Evolutionary conservation across 2,329 filamentous ascomycete species (phyloP), one percentile per base, ranked within the genome.

Genomic region (Aureobasidium sp.): DNA sequence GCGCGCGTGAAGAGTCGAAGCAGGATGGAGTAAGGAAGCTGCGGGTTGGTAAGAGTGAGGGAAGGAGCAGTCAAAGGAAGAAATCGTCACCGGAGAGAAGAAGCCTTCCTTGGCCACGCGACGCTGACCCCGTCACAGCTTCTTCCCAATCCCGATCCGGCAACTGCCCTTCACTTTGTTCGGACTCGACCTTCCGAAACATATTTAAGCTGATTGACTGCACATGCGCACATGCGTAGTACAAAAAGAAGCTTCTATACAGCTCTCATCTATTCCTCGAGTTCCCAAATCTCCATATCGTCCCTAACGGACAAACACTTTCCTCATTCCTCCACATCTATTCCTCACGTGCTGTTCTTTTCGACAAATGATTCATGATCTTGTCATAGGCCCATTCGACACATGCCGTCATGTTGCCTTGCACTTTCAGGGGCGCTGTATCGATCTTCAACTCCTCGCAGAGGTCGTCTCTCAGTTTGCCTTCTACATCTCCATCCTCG

Each of bases 401-500:
- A 72, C 71, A 65, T 56, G 67, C 62, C 67, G 63, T 77, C 72
- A 75, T 72, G 62, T 71, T 66, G 5, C 62, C 64, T 44, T 69
- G 67, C 20, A 69, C 68, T 1, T 66, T 63, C 25, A 62, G 56
- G 5, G 73, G 70, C 67, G 71, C 69, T 17, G 68, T 66, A n/a
- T 68, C 37, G 20, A 76, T 72, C 11, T 64, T 61, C 20, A 74
- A 58, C 29, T 56, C 36, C 14, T 65, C 53, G 17, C 71, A 66
- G 52, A 80, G 77, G 0, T 77, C 74, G 20, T 75, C 71, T 44
- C 82, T 78, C 11, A 86, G 70, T 51, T 75, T 69, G 0, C 83
- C 83, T 67, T 88, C 74, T 11, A 90, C 88, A 70, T 92, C 78
- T 0, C 84, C 87, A 8, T 78, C 76, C 66, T 86, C 75, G 71